Evolutionary conservation across 164 flowering plant genomes (phyloP), one percentile per base, ranked within the genome.

Genomic region (Annona squamosa): DNA sequence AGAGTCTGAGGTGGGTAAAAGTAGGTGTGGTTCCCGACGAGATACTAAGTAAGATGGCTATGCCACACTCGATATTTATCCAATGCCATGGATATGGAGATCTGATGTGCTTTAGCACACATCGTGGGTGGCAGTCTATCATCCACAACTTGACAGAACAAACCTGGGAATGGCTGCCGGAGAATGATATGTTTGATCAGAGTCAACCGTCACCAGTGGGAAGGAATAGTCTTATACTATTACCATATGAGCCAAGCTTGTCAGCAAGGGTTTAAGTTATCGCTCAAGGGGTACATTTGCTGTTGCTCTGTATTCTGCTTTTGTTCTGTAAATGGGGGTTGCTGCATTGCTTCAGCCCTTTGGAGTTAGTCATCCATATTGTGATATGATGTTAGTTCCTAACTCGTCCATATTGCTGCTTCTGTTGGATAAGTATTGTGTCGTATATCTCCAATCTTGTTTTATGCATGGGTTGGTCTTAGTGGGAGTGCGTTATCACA

Each of bases 71-170:
- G 1, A 67, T 76, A 56, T 74, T 79, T 70, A 71, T 79, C 5
- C 79, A 79, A 48, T 79, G 82, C 57, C 82, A 76, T 37, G 79
- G 82, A 16, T 75, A 76, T 68, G 79, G 79, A 7, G 82, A 79
- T 74, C 70, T 79, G 4, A 37, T 76, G 75, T 79, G 82, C 71
- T 76, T 79, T 74, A 79, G 79, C 61, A 76, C 79, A 37, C 79
- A 79, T 68, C 68, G 77, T 5, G 79, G 79, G 17, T 79, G 82
- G 79, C 79, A 76, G 70, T 79, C 82, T 0, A 71, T 79, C 52
- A 74, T 79, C 13, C 73, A 76, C 47, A 69, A 79, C 61, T 63
- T 76, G 70, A 18, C 46, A 46, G 77, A 79, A 41, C 48, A 37
- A 62, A 69, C 65, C 26, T 77, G 79, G 75, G 68, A 69, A 13